A percentile compares a stretch with the other conserved stretches of the same genome.
Conservation (phyloP, 768 basidiomycete species). For the Podaxis carcinomalis region DNA sequence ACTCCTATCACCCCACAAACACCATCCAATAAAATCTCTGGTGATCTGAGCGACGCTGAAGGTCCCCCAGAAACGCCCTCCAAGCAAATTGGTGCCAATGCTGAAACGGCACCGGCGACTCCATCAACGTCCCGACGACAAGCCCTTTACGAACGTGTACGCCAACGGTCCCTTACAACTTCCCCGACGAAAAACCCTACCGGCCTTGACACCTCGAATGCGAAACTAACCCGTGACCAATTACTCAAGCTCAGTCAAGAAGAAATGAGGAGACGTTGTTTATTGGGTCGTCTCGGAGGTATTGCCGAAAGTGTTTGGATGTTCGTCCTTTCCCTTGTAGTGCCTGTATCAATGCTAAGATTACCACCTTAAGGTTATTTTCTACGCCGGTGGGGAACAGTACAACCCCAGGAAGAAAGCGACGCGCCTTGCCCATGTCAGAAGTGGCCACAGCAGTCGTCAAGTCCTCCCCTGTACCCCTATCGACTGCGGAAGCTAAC, state of each 20-base stretch:
- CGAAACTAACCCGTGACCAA: constrained; percentile 58
- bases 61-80: constrained; percentile 52
- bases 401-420: constrained; percentile 58
- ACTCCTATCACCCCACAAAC: constrained; percentile 38
- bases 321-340: constrained; percentile 36
- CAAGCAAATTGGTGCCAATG: constrained; percentile 53
- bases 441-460: constrained; percentile 69
- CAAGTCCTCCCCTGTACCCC: constrained; percentile 79
- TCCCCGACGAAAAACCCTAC: constrained; percentile 60
- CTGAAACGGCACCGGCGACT: constrained; percentile 57
- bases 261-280: constrained; percentile 69
- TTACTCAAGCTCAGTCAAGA: constrained; percentile 72
- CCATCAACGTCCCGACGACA: constrained; percentile 73
- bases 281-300: constrained; percentile 72
- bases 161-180: constrained; percentile 62
- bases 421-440: constrained; percentile 60
- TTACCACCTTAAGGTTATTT: constrained; percentile 57
- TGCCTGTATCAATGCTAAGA: constrained; percentile 1
- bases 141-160: constrained; percentile 78
- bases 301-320: constrained; percentile 91
- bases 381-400: constrained; percentile 51
- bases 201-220: constrained; percentile 30
- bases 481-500: constrained; percentile 71
- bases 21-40: constrained; percentile 29
- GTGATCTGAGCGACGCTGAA: constrained; percentile 32